Evolutionary conservation across 805 yeast genomes (phyloP), one percentile per base, ranked within the genome.

Genomic region (Priceomyces melissophilus): DNA sequence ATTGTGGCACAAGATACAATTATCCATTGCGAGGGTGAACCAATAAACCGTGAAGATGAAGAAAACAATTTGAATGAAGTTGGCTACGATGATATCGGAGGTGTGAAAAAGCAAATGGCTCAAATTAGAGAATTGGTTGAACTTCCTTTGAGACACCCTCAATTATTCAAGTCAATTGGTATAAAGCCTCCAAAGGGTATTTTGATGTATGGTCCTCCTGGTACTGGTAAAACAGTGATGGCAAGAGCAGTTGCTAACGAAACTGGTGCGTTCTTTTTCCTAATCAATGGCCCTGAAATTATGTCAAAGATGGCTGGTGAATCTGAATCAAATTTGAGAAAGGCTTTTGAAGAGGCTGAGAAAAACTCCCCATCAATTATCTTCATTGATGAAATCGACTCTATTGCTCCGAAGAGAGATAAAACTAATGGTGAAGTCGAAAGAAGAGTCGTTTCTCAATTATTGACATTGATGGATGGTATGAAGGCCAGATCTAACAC

Each of bases 221-320:
- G 99, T 80, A 93, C 99, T 11, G 99, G 99, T 86, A 93, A 93
- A 71, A 93, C 99, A 26, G 76, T 93, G 53, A 89, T 93, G 96
- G 99, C 99, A 2, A 83, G 99, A 65, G 99, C 99, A n/a, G 99
- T 93, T 39, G 99, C 99, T 36, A 93, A 93, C 58, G 99, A 93
- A 69, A 93, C 99, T 16, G 99, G 99, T 60, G 99, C 99, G 1
- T 93, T 93, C 65, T 93, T 93, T 79, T 93, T 93, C 66, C 78
- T 93, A 57, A 93, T 93, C 67, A 93, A 93, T 63, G 99, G 99
- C 67, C 99, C 99, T 8, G 99, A 93, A 70, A 95, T 93, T 60
- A 93, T 93, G 99, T 90, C 98, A 41, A 93, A 93, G 72, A 93
- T 93, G 99, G 99, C 99, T 39, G 99, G 99, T 75, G 99, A 93